Base-by-base conservation (phyloP, 1,284 basidiomycete species). In the Blastosporella zonata region DNA sequence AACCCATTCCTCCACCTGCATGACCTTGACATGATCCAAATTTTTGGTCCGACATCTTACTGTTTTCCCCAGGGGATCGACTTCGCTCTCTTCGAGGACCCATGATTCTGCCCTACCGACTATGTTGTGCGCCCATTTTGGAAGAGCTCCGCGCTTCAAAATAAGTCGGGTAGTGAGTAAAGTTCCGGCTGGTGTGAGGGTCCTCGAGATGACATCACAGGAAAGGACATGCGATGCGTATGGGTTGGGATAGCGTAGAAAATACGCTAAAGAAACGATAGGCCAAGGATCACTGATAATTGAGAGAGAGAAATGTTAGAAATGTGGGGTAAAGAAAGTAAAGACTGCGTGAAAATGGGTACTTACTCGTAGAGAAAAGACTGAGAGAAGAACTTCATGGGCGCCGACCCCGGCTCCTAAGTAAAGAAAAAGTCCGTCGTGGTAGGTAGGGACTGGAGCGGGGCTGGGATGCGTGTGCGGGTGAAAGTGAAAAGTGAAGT, bases 231-330 rank as follows among this genome's bases (percentile, higher is more conserved):
- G 96, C 9, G 91, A 79, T 5, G 96, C 92, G 60, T 92, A 91
- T 35, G 96, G 95, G 67, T 98, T 99, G 2, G 97, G 96, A 67
- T 99, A 99, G 56, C 97, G 88, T 54, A 97, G 77, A 62, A 95
- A 93, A 75, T 92, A 98, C 13, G 95, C 95, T 55, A 95, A 78
- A 29, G 92, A 85, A 48, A 96, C 90, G 53, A 93, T 93, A 49
- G 90, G 79, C 90, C 90, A 94, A 65, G 88, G 79, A 81, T 92
- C 88, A 76, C 90, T 92, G 64, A 6, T 34, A 36, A 22, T 21
- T 10, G 12, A 31, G 13, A 13, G 12, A 31, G 3, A 31, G 22
- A 45, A 36, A 43, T 45, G 23, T 55, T 57, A 52, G 50, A 44
- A 22, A 17, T 28, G 34, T 22, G 45, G 28, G 8, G 25, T 40